These are phyloP conservation scores for Withania somnifera DNA, from an alignment of 305 asterid species.

Conservation along the genomic window DNA sequence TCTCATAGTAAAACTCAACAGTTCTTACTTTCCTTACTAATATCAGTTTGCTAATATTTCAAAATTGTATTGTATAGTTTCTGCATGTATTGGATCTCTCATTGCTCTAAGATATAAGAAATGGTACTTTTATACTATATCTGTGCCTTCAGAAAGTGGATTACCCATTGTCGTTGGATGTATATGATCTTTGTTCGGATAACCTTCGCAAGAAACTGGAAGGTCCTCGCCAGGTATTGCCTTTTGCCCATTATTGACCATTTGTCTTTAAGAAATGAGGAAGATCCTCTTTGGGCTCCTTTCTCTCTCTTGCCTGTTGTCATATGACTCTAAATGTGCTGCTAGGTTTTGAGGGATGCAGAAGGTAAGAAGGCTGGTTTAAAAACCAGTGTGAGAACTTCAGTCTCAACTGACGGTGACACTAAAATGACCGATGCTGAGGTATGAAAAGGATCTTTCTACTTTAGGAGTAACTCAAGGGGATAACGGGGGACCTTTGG, in stretches of 20 bases:
- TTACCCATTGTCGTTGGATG: slow-evolving; percentile 88
- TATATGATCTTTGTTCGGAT: slow-evolving; percentile 88
- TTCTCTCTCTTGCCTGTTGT: background rate
- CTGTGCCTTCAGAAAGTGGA: slow-evolving; percentile 62
- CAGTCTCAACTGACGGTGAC: slow-evolving; percentile 45
- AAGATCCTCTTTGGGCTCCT: background rate
- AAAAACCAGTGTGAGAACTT: slow-evolving; percentile 50
- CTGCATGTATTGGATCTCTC: background rate
- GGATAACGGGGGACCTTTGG: background rate
- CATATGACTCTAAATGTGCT: slow-evolving; percentile 6
- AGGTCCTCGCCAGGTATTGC: slow-evolving; percentile 75
- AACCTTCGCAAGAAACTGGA: slow-evolving; percentile 75
- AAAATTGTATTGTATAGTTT: background rate
- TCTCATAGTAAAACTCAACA: background rate
- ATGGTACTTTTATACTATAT: background rate
- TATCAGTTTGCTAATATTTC: background rate
- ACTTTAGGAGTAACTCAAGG: background rate
- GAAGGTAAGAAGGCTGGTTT: slow-evolving; percentile 88
- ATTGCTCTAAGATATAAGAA: background rate
- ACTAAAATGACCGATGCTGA: slow-evolving; percentile 76
- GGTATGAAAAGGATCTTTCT: slow-evolving; percentile 35
- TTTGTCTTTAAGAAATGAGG: background rate
- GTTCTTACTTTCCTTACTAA: background rate
- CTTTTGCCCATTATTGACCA: slow-evolving; percentile 5
- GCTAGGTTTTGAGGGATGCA: slow-evolving; percentile 79